Base-by-base conservation (phyloP, 768 basidiomycete genomes). In the Porpolomopsis calyptriformis region DNA sequence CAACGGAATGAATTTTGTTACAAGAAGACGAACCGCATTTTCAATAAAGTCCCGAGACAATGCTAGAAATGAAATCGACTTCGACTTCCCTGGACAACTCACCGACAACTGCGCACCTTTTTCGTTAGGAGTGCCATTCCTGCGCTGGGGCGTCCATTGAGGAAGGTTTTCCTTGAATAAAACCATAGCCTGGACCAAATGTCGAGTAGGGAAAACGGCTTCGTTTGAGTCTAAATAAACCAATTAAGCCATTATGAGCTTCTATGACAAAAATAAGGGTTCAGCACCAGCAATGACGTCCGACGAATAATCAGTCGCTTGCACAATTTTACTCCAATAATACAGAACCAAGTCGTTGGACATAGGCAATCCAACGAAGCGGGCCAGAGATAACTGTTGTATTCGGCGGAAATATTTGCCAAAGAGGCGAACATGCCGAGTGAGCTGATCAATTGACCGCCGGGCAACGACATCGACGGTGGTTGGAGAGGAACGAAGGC, bases 1-100 rank as follows among this genome's bases (percentile, higher is more conserved):
- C 37, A 99, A 67, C 10, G 88, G 89, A 60, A 99, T 80, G 56
- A 94, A 82, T 7, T 84, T 76, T 19, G 80, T 82, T 18, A 99
- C 74, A 7, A 99, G 74, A 5, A 92, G 65, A 49, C 77, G 69
- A 27, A 82, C 83, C 5, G 81, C 83, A 47, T 77, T 76, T 54
- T 82, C 75, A 2, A 91, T 80, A 55, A 88, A 85, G 18, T 79
- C 73, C 49, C 72, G 66, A 7, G 82, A 73, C 18, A 91, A 60
- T 11, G 74, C 84, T 84, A 49, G 20, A 43, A 42, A 29, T 31
- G 20, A 12, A 45, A 49, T 55, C 24, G 38, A 46, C 40, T 43
- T 22, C 27, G 45, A 43, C 43, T 46, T 19, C 3, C 34, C 40
- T 20, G 22, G 38, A 2, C 10, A 48, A 22, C 38, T 22, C 16